Evolutionary conservation across 345 rosid genomes (phyloP), one percentile per base, ranked within the genome.

Genomic region (Ceriops decandra): DNA sequence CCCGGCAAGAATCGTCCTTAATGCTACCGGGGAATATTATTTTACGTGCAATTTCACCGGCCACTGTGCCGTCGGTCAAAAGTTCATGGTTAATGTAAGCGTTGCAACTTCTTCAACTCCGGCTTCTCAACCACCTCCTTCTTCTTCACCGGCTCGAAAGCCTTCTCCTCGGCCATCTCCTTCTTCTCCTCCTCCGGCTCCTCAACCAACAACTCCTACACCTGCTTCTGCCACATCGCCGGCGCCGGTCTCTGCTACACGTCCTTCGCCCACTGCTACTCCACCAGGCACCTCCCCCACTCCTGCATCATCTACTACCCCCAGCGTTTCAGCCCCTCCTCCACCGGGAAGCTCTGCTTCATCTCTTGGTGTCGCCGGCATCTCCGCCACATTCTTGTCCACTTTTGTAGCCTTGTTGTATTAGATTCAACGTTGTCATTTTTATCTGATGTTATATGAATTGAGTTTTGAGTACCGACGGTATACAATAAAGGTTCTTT

Each of bases 261-360:
- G 69, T 3, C 47, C 67, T 0, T 54, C 58, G 10, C 84, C 38
- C 68, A 13, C 33, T 59, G n/a, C 59, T 58, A 0, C 46, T 5
- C 71, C 72, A 47, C 47, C 65, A 7, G 13, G 69, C 58, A 17
- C 68, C 72, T n/a, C 61, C 13, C 20, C 35, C 0, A 30, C 76
- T 3, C 66, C 71, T 1, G n/a, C 81, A 10, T 13, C 72, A 0
- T 4, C 72, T 35, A 53, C 66, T 10, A 31, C 71, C 9, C 3
- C 64, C 0, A 67, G 71, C 22, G 52, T 36, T 26, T n/a, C 71
- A 16, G 2, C 79, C 22, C 75, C 87, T 21, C 73, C 90, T 2
- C 28, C 85, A 0, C 57, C 84, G 0, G 74, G 61, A 33, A 82
- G 51, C 72, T 82, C 89, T 0, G 87, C 92, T 1, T 42, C 75